These are phyloP conservation scores for Paramyrothecium roridum DNA, from an alignment of 2,329 filamentous ascomycete species.

Conservation along the genomic window DNA sequence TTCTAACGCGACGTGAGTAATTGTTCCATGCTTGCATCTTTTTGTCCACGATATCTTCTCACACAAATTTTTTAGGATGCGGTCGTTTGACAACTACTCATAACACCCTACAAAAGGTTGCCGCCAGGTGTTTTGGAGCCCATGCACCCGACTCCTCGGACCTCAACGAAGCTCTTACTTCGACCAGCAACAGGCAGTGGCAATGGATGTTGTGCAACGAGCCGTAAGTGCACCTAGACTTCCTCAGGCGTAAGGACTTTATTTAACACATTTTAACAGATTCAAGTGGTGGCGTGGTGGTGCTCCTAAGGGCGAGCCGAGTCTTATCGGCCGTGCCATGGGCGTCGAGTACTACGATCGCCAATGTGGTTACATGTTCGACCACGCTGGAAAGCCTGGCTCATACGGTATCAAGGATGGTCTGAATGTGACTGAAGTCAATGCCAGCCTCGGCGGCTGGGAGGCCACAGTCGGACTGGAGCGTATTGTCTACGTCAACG, in stretches of 20 bases:
- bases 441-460: not conserved
- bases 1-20: not conserved
- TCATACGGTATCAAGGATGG: not conserved
- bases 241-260: too few species aligned
- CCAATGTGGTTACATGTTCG: not conserved
- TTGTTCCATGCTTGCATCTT: not conserved
- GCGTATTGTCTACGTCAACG: not conserved
- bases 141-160: not conserved
- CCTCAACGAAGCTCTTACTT: not conserved
- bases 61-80: not conserved
- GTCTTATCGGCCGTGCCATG: not conserved
- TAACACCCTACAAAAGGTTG: not conserved
- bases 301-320: not conserved
- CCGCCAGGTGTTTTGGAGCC: not conserved
- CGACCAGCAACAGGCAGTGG: not conserved
- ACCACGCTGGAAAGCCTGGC: not conserved
- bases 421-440: not conserved
- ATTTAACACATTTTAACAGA: not conserved
- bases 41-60: not conserved
- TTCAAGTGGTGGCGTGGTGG: not conserved
- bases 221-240: not conserved
- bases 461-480: not conserved
- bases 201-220: not conserved
- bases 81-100: not conserved
- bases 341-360: not conserved